Evolutionary conservation across 2,329 filamentous ascomycete genomes (phyloP).

Genomic region (Neospermospora avenae): DNA sequence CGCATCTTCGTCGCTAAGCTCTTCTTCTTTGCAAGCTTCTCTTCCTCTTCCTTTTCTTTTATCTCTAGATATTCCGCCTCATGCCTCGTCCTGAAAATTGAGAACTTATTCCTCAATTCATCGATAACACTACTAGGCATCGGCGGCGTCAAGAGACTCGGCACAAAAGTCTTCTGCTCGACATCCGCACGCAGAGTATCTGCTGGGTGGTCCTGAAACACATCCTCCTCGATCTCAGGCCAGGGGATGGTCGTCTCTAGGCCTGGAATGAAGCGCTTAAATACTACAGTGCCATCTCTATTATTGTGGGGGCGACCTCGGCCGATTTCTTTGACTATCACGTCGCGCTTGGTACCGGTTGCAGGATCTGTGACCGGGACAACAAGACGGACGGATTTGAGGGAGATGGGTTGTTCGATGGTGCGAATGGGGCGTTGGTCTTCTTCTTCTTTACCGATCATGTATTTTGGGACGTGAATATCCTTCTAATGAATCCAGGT

Average conservation of each 20-base stretch:
- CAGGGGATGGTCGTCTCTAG: background rate
- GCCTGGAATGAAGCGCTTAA: constrained; percentile 58
- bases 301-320: constrained; percentile 49
- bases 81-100: constrained; percentile 76
- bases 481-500: constrained; percentile 36
- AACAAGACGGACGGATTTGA: constrained; percentile 77
- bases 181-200: constrained; percentile 78
- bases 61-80: constrained; percentile 67
- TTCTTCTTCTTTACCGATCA: constrained; percentile 38
- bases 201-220: constrained; percentile 47
- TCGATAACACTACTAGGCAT: constrained; percentile 78
- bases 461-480: constrained; percentile 40
- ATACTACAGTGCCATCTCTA: constrained; percentile 41
- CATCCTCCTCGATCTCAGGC: background rate
- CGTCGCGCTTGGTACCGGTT: constrained; percentile 66
- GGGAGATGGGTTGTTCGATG: constrained; percentile 56
- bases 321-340: constrained; percentile 71
- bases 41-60: constrained; percentile 58
- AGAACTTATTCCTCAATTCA: constrained; percentile 82
- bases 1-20: constrained; percentile 27
- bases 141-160: constrained; percentile 72
- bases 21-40: constrained; percentile 36
- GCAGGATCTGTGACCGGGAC: constrained; percentile 65
- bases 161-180: constrained; percentile 71
- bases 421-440: constrained; percentile 42